Evolutionary conservation across 352 stramenopile genomes (phyloP).

Genomic region (Phytophthora vignae): DNA sequence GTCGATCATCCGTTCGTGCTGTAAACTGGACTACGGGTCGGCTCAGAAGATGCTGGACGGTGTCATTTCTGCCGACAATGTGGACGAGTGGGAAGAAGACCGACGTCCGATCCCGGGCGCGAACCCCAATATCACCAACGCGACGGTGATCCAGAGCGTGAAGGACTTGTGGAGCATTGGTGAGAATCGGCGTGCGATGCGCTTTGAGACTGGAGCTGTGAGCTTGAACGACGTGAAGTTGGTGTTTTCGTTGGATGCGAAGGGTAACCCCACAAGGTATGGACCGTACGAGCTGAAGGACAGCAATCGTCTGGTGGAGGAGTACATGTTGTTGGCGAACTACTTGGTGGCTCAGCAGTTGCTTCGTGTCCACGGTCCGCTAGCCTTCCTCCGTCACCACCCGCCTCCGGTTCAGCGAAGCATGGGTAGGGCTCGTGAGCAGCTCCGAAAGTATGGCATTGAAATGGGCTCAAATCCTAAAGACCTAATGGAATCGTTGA

Average conservation of each 20-base stretch:
- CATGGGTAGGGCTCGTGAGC: too few species aligned
- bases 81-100: constrained; percentile 76
- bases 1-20: constrained; percentile 98
- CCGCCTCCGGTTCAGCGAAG: constrained; percentile 49
- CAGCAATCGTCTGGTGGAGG: constrained; percentile 96
- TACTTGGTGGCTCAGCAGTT: constrained; percentile 97
- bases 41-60: constrained; percentile 97
- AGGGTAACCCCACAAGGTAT: constrained; percentile 91
- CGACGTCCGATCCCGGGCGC: constrained; percentile 52
- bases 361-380: constrained; percentile 84
- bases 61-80: constrained; percentile 70
- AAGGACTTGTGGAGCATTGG: constrained; percentile 74
- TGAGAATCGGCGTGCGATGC: constrained; percentile 73
- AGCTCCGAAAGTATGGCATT: too few species aligned
- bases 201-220: constrained; percentile 94
- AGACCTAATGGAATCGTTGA: constrained; percentile 87
- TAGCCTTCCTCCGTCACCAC: constrained; percentile 93
- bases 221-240: constrained; percentile 95
- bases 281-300: constrained; percentile 94
- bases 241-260: constrained; percentile 93
- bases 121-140: constrained; percentile 59
- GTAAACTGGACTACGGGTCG: constrained; percentile 96
- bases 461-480: constrained; percentile 35
- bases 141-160: constrained; percentile 70
- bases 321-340: constrained; percentile 99